Conservation (phyloP, 805 yeast species). For the Nakazawaea laoshanensis region DNA sequence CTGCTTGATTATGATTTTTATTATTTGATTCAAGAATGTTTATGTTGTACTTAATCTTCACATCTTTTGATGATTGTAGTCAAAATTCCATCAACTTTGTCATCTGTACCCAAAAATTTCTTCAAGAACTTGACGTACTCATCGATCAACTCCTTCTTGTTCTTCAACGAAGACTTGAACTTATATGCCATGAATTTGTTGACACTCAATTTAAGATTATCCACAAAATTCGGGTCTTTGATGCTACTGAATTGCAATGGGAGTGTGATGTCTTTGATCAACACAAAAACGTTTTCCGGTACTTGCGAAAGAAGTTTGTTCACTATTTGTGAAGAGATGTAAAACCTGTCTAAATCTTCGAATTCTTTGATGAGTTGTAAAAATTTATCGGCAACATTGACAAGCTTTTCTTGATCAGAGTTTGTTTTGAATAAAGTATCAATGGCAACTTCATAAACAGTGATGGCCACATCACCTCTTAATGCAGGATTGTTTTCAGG, state of each 20-base stretch:
- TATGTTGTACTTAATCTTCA: slow-evolving; percentile 1
- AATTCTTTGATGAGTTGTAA: slow-evolving; percentile 61
- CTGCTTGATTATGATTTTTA: slow-evolving; percentile 2
- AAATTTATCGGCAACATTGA: slow-evolving; percentile 30
- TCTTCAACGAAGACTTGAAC: slow-evolving; percentile 31
- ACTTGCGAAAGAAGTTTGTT: slow-evolving; percentile 37
- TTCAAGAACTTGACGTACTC: slow-evolving; percentile 25
- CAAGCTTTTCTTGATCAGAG: slow-evolving; percentile 25
- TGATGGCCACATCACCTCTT: slow-evolving; percentile 62
- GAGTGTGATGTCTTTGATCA: slow-evolving; percentile 50
- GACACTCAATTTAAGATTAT: slow-evolving; percentile 57
- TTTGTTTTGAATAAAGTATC: slow-evolving; percentile 30
- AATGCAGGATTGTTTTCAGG: slow-evolving; percentile 79
- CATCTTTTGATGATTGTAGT: slow-evolving; percentile 22
- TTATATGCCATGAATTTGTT: slow-evolving; percentile 58
- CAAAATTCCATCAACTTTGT: slow-evolving; percentile 21
- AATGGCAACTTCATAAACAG: slow-evolving; percentile 63
- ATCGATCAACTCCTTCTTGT: slow-evolving; percentile 23
- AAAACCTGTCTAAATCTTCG: slow-evolving; percentile 56
- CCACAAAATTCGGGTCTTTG: slow-evolving; percentile 39
- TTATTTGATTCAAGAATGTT: not conserved
- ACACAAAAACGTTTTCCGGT: slow-evolving; percentile 28
- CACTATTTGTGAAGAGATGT: slow-evolving; percentile 59
- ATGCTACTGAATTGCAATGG: slow-evolving; percentile 50
- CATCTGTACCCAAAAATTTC: slow-evolving; percentile 15